These are phyloP conservation scores for Trametes cingulata DNA, from an alignment of 768 basidiomycete genomes.

Conservation along the genomic window DNA sequence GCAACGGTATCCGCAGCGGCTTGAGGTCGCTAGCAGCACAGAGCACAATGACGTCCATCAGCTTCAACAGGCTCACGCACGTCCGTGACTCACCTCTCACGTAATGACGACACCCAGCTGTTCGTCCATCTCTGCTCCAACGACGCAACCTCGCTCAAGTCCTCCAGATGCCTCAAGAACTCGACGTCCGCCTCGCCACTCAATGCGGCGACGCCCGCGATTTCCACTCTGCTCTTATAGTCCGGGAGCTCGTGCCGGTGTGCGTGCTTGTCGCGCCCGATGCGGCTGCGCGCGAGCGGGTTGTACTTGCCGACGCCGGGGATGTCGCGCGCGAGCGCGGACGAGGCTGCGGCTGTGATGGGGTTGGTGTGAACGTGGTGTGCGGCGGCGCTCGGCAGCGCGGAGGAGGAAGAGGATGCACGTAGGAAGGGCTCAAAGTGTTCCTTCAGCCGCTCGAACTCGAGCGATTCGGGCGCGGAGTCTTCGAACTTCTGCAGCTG, in stretches of 20 bases:
- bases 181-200: conserved; percentile 73
- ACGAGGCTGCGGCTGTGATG: conserved; percentile 85
- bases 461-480: conserved; percentile 77
- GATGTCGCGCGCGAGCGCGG: conserved; percentile 86
- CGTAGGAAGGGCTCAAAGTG: conserved; percentile 96
- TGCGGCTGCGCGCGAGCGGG: conserved; percentile 51
- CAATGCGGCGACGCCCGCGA: conserved; percentile 51
- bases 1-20: conserved; percentile 89
- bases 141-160: conserved; percentile 60
- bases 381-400: conserved; percentile 57
- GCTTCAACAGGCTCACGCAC: conserved; percentile 2
- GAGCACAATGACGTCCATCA: neutral
- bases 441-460: conserved; percentile 93
- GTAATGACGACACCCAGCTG: conserved; percentile 73
- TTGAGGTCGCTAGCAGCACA: conserved; percentile 64
- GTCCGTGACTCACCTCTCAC: conserved; percentile 54
- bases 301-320: conserved; percentile 81
- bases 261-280: conserved; percentile 58
- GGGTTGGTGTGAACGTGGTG: conserved; percentile 77
- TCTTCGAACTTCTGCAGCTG: conserved; percentile 92
- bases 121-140: conserved; percentile 80
- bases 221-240: conserved; percentile 73
- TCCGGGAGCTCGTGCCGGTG: conserved; percentile 79
- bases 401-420: conserved; percentile 74
- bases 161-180: conserved; percentile 64